Base-by-base conservation (phyloP, 306 rosid genomes). In the Alnus glutinosa region DNA sequence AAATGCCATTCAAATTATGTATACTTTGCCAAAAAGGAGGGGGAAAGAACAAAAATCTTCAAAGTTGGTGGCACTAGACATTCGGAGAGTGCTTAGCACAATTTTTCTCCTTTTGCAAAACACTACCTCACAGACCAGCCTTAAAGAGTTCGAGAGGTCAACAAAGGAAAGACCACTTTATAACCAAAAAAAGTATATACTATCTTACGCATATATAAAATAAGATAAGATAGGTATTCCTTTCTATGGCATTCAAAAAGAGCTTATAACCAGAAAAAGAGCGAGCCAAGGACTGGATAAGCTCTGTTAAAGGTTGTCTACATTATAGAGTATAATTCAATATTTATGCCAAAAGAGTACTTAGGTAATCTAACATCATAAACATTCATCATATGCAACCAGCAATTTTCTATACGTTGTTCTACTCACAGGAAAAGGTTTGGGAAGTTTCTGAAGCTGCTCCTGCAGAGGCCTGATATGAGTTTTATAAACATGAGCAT, bases 401-500 rank as follows among this genome's bases (percentile, higher is more conserved):
- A 18, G 50, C 34, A 37, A 47, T 13, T 54, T 37, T 69, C 18
- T 15, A 70, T 58, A 16, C 14, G 2, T 23, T 42, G 3, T 68
- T 49, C 19, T 37, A 58, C 81, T 58, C 48, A 81, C 80, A 28
- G 84, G 74, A 46, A 81, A 81, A 59, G 84, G 80, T 73, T n/a
- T 76, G 44, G 80, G 79, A 51, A 37, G 54, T 78, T 64, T 78
- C 59, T 73, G 73, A 69, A 82, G 79, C 73, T 78, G 80, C 79
- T 83, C 80, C 44, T 37, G 68, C 61, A 78, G 77, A 68, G 67
- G 44, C 58, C 52, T 19, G 18, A 73, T n/a, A 28, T 75, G 82
- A 69, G 72, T 55, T 23, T 39, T 55, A 66, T 18, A 32, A 71
- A 78, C 72, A 47, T 47, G 49, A 51, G 85, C 82, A 50, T 82